Conservation (phyloP, 2,329 filamentous ascomycete species). For the Zymoseptoria ardabiliae region DNA sequence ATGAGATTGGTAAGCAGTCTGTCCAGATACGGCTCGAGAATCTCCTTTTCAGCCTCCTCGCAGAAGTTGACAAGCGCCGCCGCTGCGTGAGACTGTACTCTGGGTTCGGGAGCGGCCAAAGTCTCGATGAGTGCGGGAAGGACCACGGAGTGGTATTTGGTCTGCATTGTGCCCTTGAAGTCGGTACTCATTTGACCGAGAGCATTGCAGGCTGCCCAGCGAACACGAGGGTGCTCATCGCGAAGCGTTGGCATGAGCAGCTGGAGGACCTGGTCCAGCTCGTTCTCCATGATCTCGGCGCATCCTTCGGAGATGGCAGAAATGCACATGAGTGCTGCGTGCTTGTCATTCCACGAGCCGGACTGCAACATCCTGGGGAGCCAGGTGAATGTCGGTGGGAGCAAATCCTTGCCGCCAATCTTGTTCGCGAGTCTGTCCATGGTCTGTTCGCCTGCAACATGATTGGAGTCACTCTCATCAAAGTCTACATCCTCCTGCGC, state of each 20-base stretch:
- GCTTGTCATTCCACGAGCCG: constrained; percentile 85
- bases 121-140: constrained; percentile 89
- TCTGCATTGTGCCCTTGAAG: constrained; percentile 96
- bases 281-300: constrained; percentile 88
- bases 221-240: constrained; percentile 85
- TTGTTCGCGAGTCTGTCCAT: constrained; percentile 98
- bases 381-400: constrained; percentile 93
- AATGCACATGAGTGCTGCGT: constrained; percentile 96
- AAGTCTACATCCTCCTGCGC: constrained; percentile 87
- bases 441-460: constrained; percentile 94
- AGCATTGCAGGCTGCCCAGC: constrained; percentile 96
- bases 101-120: constrained; percentile 78
- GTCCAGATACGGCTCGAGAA: constrained; percentile 88
- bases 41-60: constrained; percentile 89
- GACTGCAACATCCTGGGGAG: constrained; percentile 96
- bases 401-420: constrained; percentile 84
- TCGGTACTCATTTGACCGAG: constrained; percentile 99
- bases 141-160: constrained; percentile 82
- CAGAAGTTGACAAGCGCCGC: constrained; percentile 99
- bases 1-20: constrained; percentile 78
- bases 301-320: constrained; percentile 98
- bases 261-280: constrained; percentile 87
- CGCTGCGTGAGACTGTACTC: constrained; percentile 93
- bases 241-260: constrained; percentile 87
- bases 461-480: constrained; percentile 94